Conservation (phyloP, 306 rosid species). For the Quercus bicolor region DNA sequence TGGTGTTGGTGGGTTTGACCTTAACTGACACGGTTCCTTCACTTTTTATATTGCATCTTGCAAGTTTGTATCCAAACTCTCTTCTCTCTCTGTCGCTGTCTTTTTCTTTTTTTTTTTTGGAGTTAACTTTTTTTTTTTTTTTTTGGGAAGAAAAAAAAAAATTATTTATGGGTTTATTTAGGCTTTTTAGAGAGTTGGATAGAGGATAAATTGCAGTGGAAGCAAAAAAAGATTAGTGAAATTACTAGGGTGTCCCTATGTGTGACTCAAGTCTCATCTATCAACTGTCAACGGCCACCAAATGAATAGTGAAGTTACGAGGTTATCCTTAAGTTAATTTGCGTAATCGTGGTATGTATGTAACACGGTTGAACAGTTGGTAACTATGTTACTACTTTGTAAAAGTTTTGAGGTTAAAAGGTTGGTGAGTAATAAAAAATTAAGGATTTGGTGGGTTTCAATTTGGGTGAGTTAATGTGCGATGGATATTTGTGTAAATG, state of each 20-base stretch:
- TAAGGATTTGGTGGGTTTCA: too few relatives aligned
- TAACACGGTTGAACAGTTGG: too few relatives aligned
- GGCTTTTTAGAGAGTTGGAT: background rate
- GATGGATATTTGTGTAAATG: too few relatives aligned
- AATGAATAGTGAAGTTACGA: background rate
- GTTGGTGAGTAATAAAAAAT: too few relatives aligned
- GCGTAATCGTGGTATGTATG: too few relatives aligned
- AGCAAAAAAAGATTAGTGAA: background rate
- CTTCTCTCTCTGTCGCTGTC: constrained; percentile 6
- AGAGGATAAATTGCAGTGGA: constrained; percentile 40
- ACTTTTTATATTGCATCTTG: background rate
- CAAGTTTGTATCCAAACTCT: background rate
- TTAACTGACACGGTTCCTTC: constrained; percentile 49
- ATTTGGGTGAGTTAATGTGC: too few relatives aligned
- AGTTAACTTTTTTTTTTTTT: background rate
- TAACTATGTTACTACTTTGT: too few relatives aligned
- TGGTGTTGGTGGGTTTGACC: constrained; percentile 52
- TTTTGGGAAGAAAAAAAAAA: too few relatives aligned
- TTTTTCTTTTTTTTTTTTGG: background rate
- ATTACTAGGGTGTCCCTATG: constrained; percentile 23
- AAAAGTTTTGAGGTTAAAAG: too few relatives aligned
- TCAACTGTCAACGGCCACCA: too few relatives aligned
- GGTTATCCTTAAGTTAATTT: background rate
- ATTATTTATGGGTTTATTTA: background rate
- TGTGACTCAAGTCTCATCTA: too few relatives aligned